phyloP scores from a whole-genome alignment of 495 filamentous ascomycete genomes.

The Tirmania nivea region DNA sequence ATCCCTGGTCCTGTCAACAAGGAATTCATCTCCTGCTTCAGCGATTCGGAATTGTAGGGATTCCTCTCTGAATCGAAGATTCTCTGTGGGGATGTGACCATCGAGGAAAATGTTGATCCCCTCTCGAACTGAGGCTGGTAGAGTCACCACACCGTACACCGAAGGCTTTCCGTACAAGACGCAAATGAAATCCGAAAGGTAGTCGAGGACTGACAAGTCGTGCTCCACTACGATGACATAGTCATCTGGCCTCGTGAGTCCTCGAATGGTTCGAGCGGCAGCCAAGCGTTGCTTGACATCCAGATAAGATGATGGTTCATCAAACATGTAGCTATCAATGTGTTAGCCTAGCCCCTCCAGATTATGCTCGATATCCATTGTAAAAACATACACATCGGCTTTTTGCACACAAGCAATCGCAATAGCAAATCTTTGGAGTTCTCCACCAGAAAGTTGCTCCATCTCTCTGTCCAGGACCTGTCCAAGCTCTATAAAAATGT shows the following conservation, averaged over 20 bases:
- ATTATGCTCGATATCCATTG: not conserved
- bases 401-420: conserved; percentile 87
- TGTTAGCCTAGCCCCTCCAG: conserved; percentile 2
- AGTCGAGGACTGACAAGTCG: conserved; percentile 93
- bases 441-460: conserved; percentile 75
- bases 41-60: conserved; percentile 89
- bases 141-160: conserved; percentile 93
- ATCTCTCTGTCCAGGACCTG: conserved; percentile 80
- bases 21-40: conserved; percentile 76
- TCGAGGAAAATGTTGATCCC: conserved; percentile 99
- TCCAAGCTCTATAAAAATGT: conserved; percentile 40
- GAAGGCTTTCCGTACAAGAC: conserved; percentile 89
- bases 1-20: conserved; percentile 60
- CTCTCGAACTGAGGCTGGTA: conserved; percentile 88
- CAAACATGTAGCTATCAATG: conserved; percentile 71
- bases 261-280: conserved; percentile 77
- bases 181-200: conserved; percentile 95
- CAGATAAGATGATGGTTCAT: conserved; percentile 93
- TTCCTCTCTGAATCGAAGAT: conserved; percentile 93
- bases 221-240: conserved; percentile 98
- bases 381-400: conserved; percentile 57
- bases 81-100: conserved; percentile 93
- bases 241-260: conserved; percentile 63
- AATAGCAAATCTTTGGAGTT: conserved; percentile 93
- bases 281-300: conserved; percentile 96